Conservation (phyloP, 768 basidiomycete species). For the Hericium rajendrae region DNA sequence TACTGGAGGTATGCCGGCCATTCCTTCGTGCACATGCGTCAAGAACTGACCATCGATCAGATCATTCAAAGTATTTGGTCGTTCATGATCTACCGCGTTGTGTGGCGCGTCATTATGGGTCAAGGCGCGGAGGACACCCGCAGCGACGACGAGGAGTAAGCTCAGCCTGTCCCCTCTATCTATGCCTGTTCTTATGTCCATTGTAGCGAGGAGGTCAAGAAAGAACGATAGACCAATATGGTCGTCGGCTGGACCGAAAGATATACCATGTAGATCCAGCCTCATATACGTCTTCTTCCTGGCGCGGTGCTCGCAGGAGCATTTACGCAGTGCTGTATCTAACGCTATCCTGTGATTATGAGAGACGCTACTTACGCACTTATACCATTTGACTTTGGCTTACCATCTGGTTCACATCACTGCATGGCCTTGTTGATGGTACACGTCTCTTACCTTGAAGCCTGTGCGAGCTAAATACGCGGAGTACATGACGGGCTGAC, state of each 20-base stretch:
- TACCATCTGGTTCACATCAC: no score
- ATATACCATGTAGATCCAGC: neutral
- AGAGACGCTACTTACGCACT: no score
- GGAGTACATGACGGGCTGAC: no score
- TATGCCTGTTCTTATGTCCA: neutral
- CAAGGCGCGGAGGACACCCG: conserved; percentile 73
- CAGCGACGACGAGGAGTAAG: conserved; percentile 75
- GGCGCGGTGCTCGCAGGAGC: no score
- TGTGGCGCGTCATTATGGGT: conserved; percentile 70
- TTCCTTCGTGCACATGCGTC: neutral
- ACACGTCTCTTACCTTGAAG: no score
- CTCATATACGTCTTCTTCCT: no score
- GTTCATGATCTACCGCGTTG: conserved; percentile 72
- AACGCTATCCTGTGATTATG: no score
- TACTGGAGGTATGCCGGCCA: conserved; percentile 45
- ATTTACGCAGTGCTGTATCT: no score
- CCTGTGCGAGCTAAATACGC: no score
- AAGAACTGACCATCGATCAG: conserved; percentile 25
- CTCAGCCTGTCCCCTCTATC: conserved; percentile 4
- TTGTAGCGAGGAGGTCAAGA: conserved; percentile 19
- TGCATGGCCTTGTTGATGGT: no score
- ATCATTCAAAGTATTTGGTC: conserved; percentile 80
- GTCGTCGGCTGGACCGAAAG: neutral
- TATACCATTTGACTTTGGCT: no score
- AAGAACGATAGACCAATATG: conserved; percentile 20